Conservation (phyloP, 2,329 filamentous ascomycete species). For the Colletotrichum cereale region DNA sequence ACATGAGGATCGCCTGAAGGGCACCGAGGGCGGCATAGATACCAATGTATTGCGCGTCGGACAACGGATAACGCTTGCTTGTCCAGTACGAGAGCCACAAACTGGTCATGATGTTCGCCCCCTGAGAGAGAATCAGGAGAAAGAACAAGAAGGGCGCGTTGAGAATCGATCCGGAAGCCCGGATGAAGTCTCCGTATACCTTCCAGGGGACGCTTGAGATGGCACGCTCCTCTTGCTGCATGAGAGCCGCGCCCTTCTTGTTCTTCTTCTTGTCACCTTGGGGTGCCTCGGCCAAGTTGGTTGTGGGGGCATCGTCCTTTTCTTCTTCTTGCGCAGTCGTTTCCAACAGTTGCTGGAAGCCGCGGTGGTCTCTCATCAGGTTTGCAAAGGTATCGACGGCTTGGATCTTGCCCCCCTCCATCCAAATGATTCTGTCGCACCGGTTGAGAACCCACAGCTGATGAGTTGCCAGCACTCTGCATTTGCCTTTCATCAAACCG, state of each 20-base stretch:
- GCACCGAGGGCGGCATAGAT: conserved; percentile 79
- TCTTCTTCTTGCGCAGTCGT: conserved; percentile 81
- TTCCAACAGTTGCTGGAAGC: conserved; percentile 87
- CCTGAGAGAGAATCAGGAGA: conserved; percentile 79
- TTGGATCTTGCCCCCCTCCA: conserved; percentile 87
- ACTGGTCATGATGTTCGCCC: conserved; percentile 87
- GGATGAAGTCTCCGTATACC: conserved; percentile 83
- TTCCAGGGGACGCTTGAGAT: conserved; percentile 82
- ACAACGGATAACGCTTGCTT: conserved; percentile 78
- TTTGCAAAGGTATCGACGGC: conserved; percentile 92
- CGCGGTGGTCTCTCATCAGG: conserved; percentile 82
- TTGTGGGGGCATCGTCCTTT: conserved; percentile 62
- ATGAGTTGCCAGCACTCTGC: conserved; percentile 91
- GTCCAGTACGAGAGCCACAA: conserved; percentile 97
- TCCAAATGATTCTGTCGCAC: conserved; percentile 93
- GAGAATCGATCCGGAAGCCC: conserved; percentile 78
- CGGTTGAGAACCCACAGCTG: conserved; percentile 92
- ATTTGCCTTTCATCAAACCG: conserved; percentile 89
- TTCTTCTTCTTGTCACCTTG: conserved; percentile 62
- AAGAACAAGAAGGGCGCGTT: conserved; percentile 74
- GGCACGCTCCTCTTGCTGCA: conserved; percentile 80
- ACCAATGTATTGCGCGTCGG: conserved; percentile 78
- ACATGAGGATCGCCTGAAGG: conserved; percentile 80
- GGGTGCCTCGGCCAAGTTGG: conserved; percentile 57
- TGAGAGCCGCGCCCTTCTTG: conserved; percentile 72